phyloP scores from a whole-genome alignment of 2,329 filamentous ascomycete genomes.

The Diaporthe vaccinii region DNA sequence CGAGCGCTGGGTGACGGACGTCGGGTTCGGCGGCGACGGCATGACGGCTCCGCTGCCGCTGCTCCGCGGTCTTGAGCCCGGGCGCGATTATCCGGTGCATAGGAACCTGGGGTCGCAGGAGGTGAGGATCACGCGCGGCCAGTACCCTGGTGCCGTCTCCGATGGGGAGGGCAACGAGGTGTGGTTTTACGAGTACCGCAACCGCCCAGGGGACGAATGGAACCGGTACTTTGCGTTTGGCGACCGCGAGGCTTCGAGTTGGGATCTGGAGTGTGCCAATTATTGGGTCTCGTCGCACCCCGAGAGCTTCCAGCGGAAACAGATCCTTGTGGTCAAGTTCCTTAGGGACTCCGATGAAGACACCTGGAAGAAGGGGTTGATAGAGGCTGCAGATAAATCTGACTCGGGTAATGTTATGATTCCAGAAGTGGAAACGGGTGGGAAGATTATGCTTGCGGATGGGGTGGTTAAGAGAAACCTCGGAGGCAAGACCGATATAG shows the following conservation, averaged over 20 bases:
- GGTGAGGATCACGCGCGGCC: constrained; percentile 65
- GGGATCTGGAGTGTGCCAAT: constrained; percentile 74
- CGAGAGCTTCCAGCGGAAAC: constrained; percentile 66
- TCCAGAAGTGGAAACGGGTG: constrained; percentile 58
- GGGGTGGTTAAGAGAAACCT: constrained; percentile 67
- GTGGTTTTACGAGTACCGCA: constrained; percentile 75
- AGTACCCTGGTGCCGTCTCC: constrained; percentile 56
- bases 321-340: constrained; percentile 67
- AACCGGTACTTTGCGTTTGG: constrained; percentile 74
- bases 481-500: constrained; percentile 61
- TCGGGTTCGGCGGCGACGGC: constrained; percentile 75
- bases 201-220: constrained; percentile 64
- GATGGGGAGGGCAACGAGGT: constrained; percentile 58
- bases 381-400: constrained; percentile 45
- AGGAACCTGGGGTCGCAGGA: constrained; percentile 68
- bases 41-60: constrained; percentile 70
- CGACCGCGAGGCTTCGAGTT: constrained; percentile 72
- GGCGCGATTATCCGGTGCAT: constrained; percentile 52
- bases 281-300: constrained; percentile 62
- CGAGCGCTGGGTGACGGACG: constrained; percentile 68
- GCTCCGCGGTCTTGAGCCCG: constrained; percentile 42
- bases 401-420: neutral
- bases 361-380: neutral
- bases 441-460: constrained; percentile 66
- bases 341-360: constrained; percentile 57